A percentile compares a stretch with the other conserved stretches of the same genome.
Evolutionary conservation across 768 basidiomycete species (phyloP).

Genomic region (Boletus subcaerulescens): DNA sequence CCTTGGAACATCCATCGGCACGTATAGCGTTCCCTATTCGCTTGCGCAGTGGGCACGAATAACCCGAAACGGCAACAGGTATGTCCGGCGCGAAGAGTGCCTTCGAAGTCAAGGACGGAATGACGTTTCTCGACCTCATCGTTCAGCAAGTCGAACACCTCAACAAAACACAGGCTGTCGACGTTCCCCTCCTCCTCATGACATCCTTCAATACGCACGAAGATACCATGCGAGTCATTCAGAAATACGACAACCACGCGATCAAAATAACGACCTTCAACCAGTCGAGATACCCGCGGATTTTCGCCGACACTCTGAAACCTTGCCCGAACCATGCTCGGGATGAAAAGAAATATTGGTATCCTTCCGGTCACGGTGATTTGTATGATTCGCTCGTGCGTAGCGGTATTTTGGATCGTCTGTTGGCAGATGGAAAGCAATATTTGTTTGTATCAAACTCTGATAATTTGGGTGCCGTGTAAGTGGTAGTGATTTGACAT

Average conservation of each 20-base stretch:
- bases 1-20: conserved; percentile 87
- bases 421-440: conserved; percentile 89
- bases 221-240: conserved; percentile 93
- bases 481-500: conserved; percentile 29
- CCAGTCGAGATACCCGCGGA: conserved; percentile 65
- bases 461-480: conserved; percentile 93
- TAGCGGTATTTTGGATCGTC: conserved; percentile 87
- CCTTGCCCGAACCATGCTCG: conserved; percentile 76
- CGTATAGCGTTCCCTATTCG: conserved; percentile 20
- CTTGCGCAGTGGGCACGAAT: not conserved
- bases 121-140: conserved; percentile 95
- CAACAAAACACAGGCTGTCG: conserved; percentile 53
- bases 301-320: conserved; percentile 84
- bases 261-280: conserved; percentile 91
- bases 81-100: conserved; percentile 89
- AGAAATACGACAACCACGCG: conserved; percentile 95
- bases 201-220: conserved; percentile 99
- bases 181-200: conserved; percentile 98
- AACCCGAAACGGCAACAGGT: conserved; percentile 36
- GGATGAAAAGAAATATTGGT: conserved; percentile 91
- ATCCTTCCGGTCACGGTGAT: conserved; percentile 97
- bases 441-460: conserved; percentile 98
- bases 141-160: conserved; percentile 91
- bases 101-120: conserved; percentile 94
- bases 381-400: conserved; percentile 90